Percentiles rank a stretch among this genome's conserved stretches.
phyloP scores from a whole-genome alignment of 495 filamentous ascomycete genomes.

The Penicillium samsonianum region DNA sequence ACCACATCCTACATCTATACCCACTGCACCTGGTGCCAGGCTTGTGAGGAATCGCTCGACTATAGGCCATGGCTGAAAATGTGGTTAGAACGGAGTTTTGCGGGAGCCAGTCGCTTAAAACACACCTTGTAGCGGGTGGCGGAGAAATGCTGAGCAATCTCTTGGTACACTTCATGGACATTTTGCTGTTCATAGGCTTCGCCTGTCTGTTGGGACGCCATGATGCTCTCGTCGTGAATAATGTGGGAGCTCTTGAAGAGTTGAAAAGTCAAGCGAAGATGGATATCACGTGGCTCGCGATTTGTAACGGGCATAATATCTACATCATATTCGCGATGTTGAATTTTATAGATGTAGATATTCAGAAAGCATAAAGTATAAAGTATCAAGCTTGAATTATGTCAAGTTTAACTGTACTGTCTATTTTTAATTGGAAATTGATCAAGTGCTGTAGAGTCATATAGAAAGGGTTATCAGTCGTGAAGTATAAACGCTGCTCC shows the following conservation, averaged over 20 bases:
- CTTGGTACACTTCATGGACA: slow-evolving; percentile 91
- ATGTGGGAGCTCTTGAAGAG: background rate
- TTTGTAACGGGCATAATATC: background rate
- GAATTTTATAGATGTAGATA: background rate
- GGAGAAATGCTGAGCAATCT: slow-evolving; percentile 94
- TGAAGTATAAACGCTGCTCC: background rate
- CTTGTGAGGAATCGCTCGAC: slow-evolving; percentile 74
- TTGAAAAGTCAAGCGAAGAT: slow-evolving; percentile 8
- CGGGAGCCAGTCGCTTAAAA: slow-evolving; percentile 3
- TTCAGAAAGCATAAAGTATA: background rate
- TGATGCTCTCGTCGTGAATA: slow-evolving; percentile 2
- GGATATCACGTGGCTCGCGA: slow-evolving; percentile 10
- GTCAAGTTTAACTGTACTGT: background rate
- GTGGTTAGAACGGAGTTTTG: slow-evolving; percentile 4
- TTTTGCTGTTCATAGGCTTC: slow-evolving; percentile 76
- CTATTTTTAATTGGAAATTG: background rate
- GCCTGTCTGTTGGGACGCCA: slow-evolving; percentile 19
- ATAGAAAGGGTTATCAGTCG: background rate
- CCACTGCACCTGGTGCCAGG: slow-evolving; percentile 72
- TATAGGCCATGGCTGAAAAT: slow-evolving; percentile 80
- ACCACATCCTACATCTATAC: slow-evolving; percentile 86
- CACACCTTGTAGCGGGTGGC: slow-evolving; percentile 86
- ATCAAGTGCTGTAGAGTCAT: background rate
- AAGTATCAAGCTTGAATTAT: background rate
- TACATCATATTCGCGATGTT: background rate